phyloP scores from a whole-genome alignment of 495 filamentous ascomycete species.

The Lophiotrema nucula region DNA sequence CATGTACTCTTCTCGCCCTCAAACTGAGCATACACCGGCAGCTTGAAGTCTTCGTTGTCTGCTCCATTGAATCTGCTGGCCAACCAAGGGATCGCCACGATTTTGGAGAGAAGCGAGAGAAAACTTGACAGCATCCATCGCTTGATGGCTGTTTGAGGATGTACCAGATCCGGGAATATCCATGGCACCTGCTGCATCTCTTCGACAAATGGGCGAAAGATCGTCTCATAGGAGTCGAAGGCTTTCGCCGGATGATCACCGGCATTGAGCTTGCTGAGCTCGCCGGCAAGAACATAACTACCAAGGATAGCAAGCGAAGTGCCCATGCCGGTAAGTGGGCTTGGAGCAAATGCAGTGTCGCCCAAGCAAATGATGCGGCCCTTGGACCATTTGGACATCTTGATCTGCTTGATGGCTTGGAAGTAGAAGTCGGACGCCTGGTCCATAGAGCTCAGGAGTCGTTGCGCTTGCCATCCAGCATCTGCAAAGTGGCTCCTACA shows the following conservation, averaged over 20 bases:
- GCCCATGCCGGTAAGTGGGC: conserved; percentile 36
- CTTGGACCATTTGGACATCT: conserved; percentile 23
- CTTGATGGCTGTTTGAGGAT: conserved; percentile 22
- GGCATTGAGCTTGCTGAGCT: conserved; percentile 27
- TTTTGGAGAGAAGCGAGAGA: too few relatives aligned
- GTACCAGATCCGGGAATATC: conserved; percentile 18
- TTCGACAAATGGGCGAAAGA: conserved; percentile 25
- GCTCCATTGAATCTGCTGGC: too few relatives aligned
- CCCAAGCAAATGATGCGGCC: conserved; percentile 34
- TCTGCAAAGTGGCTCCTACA: conserved; percentile 44
- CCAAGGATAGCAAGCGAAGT: conserved; percentile 36
- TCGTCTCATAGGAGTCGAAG: conserved; percentile 21
- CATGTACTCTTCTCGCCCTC: too few relatives aligned
- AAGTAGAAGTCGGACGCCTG: conserved; percentile 52
- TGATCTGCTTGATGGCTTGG: conserved; percentile 44
- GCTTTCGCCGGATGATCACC: conserved; percentile 13
- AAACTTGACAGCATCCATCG: conserved; percentile 13
- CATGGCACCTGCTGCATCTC: conserved; percentile 21
- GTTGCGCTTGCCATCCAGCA: conserved; percentile 48
- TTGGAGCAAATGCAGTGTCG: conserved; percentile 35
- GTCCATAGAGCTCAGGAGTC: conserved; percentile 43
- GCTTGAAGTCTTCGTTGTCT: too few relatives aligned
- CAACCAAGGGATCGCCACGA: too few relatives aligned
- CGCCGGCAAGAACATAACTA: conserved; percentile 38
- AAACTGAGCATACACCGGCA: too few relatives aligned